Conservation (phyloP, 1,139 yeast species). For the Pichia sp. region DNA sequence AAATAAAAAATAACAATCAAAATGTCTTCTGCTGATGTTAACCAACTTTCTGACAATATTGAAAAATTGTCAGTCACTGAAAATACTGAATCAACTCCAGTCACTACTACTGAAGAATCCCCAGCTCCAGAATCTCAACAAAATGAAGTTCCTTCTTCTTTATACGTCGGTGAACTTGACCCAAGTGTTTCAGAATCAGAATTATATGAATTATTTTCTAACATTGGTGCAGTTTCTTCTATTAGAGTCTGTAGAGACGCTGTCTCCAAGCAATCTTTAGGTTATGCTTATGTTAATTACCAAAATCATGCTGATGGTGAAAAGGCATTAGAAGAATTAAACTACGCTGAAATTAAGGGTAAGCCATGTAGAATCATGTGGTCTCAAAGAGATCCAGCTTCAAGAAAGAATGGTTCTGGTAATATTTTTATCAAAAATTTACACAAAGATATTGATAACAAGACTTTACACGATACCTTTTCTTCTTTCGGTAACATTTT, state of each 20-base stretch:
- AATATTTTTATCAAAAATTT: slow-evolving; percentile 97
- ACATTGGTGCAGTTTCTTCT: slow-evolving; percentile 92
- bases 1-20: slow-evolving; percentile 8
- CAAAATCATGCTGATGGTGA: slow-evolving; percentile 87
- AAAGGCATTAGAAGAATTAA: slow-evolving; percentile 91
- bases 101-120: slow-evolving; percentile 33
- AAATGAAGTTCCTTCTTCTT: slow-evolving; percentile 57
- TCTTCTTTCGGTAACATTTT: slow-evolving; percentile 93
- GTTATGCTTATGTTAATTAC: slow-evolving; percentile 98
- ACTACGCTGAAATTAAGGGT: slow-evolving; percentile 91
- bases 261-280: slow-evolving; percentile 91
- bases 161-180: slow-evolving; percentile 97
- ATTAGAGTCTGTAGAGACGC: slow-evolving; percentile 99
- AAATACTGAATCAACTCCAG: slow-evolving; percentile 28
- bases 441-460: slow-evolving; percentile 98
- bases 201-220: slow-evolving; percentile 90
- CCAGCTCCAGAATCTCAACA: slow-evolving; percentile 32
- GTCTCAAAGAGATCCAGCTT: slow-evolving; percentile 98
- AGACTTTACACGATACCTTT: slow-evolving; percentile 96
- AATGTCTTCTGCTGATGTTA: slow-evolving; percentile 46
- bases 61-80: slow-evolving; percentile 46
- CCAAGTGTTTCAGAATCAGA: slow-evolving; percentile 91
- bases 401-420: slow-evolving; percentile 94
- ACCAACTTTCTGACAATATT: slow-evolving; percentile 50
- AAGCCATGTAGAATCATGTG: slow-evolving; percentile 99